Base-by-base conservation (phyloP, 306 rosid genomes). In the Sophora flavescens region DNA sequence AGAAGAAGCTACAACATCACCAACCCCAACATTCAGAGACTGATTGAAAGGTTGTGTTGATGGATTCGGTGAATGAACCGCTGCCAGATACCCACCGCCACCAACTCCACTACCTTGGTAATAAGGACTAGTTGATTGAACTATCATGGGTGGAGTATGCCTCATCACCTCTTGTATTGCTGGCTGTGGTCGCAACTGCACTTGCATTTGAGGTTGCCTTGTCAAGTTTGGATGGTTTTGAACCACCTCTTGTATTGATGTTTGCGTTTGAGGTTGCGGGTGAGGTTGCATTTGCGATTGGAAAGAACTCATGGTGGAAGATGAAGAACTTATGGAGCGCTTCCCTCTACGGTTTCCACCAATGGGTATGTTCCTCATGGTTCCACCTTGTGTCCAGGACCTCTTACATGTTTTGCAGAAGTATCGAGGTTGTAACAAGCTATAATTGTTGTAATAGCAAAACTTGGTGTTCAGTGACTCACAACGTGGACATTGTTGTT, bases 331-430 rank as follows among this genome's bases (percentile, higher is more conserved):
- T 72, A 41, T 88, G 63, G 68, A 62, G 28, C 84, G 88, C 70
- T 88, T 88, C 54, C 80, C 84, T 45, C 79, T 88, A 3, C 85
- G 72, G 56, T 78, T 81, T 1, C 89, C 89, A 9, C 92, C 92
- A 60, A 88, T 76, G 15, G 89, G 89, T 18, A 88, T 82, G 63
- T 88, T 88, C 6, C 92, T 62, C 50, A 88, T 77, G 69, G 89
- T 88, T 41, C 89, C 92, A 12, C 92, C 92, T 2, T 88, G 88
- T 2, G 92, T 88, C 92, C 92, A 88, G 58, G 86, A 88, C 78
- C 92, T 80, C 26, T 82, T 84, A n/a, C 89, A 88, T 1, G 85
- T 8, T 72, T 85, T 88, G 86, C 91, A 88, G 61, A 54, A 88
- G 85, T 75, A 82, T 3, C 91, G 87, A 4, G 91, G 91, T 85